Evolutionary conservation across 2,329 filamentous ascomycete species (phyloP).

Genomic region (Penicillium paneum): DNA sequence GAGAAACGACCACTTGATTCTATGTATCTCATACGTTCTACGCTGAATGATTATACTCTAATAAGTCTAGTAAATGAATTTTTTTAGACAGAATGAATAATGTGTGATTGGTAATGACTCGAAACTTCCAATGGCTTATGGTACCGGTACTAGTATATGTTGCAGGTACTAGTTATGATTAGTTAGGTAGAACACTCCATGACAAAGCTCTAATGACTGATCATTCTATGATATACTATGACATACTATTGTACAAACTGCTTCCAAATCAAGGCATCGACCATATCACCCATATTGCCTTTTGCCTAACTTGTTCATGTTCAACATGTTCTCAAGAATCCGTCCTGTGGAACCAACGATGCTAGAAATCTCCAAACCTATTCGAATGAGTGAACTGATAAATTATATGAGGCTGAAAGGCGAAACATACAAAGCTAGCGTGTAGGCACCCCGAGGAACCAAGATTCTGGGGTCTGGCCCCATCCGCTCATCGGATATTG

Average conservation of each 20-base stretch:
- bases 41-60: background rate
- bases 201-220: background rate
- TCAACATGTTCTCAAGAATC: background rate
- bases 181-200: background rate
- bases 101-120: background rate
- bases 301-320: background rate
- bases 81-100: background rate
- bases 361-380: background rate
- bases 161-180: too few species aligned
- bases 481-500: conserved; percentile 55
- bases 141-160: too few species aligned
- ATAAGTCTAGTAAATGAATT: background rate
- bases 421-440: background rate
- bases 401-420: background rate
- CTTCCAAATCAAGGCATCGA: background rate
- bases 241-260: background rate
- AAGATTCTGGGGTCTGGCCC: background rate
- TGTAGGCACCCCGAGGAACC: too few species aligned
- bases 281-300: background rate
- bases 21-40: background rate
- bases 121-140: background rate
- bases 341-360: background rate
- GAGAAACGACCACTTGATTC: conserved; percentile 1
- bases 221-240: background rate
- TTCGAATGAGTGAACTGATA: background rate